phyloP scores from a whole-genome alignment of 805 yeast species.

The Ogataea pilisensis region DNA sequence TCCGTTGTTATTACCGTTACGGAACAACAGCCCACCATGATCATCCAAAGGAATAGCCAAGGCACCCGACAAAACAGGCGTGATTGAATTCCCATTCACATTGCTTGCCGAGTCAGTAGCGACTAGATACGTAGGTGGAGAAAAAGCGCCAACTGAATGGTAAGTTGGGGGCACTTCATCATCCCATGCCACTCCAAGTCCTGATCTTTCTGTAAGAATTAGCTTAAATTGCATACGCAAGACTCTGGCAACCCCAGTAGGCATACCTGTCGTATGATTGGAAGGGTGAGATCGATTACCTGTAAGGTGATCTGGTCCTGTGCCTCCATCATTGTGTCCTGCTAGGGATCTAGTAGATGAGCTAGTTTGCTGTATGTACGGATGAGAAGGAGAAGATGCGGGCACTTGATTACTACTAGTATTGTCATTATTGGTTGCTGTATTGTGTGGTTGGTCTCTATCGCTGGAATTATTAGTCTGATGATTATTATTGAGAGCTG shows the following conservation, averaged over 20 bases:
- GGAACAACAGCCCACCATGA: background rate
- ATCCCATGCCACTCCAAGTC: conserved; percentile 97
- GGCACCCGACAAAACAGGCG: conserved; percentile 15
- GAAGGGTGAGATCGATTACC: conserved; percentile 27
- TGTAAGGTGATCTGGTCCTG: conserved; percentile 28
- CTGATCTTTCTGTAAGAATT: conserved; percentile 83
- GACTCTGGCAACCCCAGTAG: conserved; percentile 94
- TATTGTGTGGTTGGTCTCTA: too few relatives aligned
- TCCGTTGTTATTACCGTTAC: too few relatives aligned
- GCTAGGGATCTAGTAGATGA: conserved; percentile 1
- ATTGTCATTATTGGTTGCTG: too few relatives aligned
- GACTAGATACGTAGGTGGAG: conserved; percentile 77
- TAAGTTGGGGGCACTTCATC: conserved; percentile 98
- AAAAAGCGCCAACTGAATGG: conserved; percentile 72
- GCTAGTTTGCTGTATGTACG: conserved; percentile 11
- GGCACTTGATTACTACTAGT: conserved; percentile 44
- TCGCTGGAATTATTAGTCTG: too few relatives aligned
- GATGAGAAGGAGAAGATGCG: conserved; percentile 32
- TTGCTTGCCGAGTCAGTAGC: conserved; percentile 18
- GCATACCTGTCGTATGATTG: conserved; percentile 50
- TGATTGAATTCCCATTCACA: background rate
- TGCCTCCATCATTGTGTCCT: conserved; percentile 23
- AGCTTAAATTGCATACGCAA: conserved; percentile 90
- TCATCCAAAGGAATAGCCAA: conserved; percentile 22
- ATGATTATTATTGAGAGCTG: too few relatives aligned